Percentiles rank a stretch among this genome's conserved stretches.
Evolutionary conservation across 345 rosid species (phyloP).

Genomic region (Linum trigynum): DNA sequence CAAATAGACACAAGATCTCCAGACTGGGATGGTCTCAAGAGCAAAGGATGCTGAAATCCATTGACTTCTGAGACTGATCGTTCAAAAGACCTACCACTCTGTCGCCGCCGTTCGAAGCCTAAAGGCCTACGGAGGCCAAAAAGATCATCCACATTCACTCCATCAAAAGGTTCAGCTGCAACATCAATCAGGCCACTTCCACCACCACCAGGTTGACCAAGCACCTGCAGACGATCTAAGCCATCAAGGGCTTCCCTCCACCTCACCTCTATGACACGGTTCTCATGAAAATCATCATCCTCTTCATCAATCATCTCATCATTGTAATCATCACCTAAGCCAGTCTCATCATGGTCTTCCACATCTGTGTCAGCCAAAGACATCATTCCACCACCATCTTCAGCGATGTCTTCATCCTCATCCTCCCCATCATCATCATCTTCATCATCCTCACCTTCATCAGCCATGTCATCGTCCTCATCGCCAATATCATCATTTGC

Average conservation of each 20-base stretch:
- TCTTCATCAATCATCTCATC: constrained; percentile 97
- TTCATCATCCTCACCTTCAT: constrained; percentile 73
- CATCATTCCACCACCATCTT: constrained; percentile 93
- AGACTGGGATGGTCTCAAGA: constrained; percentile 68
- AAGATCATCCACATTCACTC: constrained; percentile 90
- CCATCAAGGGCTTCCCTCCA: constrained; percentile 98
- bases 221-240: constrained; percentile 83
- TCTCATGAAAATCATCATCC: constrained; percentile 88
- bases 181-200: constrained; percentile 65
- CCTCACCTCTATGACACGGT: constrained; percentile 80
- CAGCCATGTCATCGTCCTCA: constrained; percentile 92
- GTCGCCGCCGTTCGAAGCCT: constrained; percentile 81
- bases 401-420: constrained; percentile 86
- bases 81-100: constrained; percentile 60
- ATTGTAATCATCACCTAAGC: constrained; percentile 79
- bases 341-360: constrained; percentile 90
- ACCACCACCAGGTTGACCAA: constrained; percentile 66
- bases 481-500: constrained; percentile 77
- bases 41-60: constrained; percentile 91
- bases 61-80: constrained; percentile 64
- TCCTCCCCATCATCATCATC: constrained; percentile 75
- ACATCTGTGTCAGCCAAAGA: constrained; percentile 89
- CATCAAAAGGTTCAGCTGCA: constrained; percentile 93
- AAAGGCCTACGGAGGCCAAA: constrained; percentile 81
- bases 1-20: constrained; percentile 53